Conservation (phyloP, 164 flowering plant genomes). For the Platanus orientalis region DNA sequence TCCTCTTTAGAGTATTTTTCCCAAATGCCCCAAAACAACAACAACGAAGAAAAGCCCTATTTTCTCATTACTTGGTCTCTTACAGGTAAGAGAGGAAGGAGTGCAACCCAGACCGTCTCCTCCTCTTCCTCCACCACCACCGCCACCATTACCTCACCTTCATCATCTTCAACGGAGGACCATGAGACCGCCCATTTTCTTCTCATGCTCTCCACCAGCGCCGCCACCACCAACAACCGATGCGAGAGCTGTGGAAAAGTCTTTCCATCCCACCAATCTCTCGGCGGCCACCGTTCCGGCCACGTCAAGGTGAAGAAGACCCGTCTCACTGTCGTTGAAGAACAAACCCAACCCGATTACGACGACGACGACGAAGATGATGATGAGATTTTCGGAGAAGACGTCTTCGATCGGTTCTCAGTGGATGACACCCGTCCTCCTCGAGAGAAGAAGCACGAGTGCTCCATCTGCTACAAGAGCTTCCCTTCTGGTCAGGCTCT, state of each 20-base stretch:
- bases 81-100: conserved; percentile 3
- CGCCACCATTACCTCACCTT: background rate
- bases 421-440: too few relatives aligned
- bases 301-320: background rate
- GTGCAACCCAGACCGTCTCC: background rate
- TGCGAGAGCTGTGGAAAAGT: conserved; percentile 6
- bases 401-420: too few relatives aligned
- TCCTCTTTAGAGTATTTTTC: too few relatives aligned
- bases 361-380: background rate
- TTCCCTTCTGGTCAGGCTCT: conserved; percentile 12
- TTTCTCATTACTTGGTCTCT: background rate
- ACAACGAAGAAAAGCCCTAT: conserved; percentile 4
- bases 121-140: background rate
- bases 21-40: background rate
- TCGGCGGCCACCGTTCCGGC: conserved; percentile 2
- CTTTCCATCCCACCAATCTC: background rate
- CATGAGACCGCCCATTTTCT: conserved; percentile 2
- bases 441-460: background rate
- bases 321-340: too few relatives aligned
- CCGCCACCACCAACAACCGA: background rate
- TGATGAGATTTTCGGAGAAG: too few relatives aligned
- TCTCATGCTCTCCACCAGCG: conserved; percentile 3
- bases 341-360: too few relatives aligned
- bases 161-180: background rate
- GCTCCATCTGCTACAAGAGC: conserved; percentile 3